Base-by-base conservation (phyloP, 2,329 filamentous ascomycete species). In the Claviceps sp. region DNA sequence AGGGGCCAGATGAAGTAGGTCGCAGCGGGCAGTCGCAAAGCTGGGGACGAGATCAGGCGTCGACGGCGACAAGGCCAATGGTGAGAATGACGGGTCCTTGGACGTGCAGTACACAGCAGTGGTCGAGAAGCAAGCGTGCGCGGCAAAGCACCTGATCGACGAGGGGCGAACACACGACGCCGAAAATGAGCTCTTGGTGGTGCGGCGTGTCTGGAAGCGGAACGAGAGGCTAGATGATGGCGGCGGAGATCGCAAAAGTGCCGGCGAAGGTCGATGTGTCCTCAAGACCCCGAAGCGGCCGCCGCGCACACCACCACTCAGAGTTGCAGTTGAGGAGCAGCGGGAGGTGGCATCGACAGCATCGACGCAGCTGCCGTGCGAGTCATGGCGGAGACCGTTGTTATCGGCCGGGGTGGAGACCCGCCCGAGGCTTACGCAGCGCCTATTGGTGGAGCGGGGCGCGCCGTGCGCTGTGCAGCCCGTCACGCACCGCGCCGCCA, bases 1-100 rank as follows among this genome's bases (percentile, higher is more conserved):
- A 45, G 58, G 57, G 13, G 53, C 51, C 51, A 59, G 55, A 38
- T 57, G 55, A 44, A 60, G 55, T n/a, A 59, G 40, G 44, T 54
- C 48, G 51, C 38, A 53, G 38, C 50, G 51, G 18, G 50, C 47
- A 40, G 49, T 30, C 2, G 51, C 47, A 46, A 30, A 49, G 11
- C 18, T n/a, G 26, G 14, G 11, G 16, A 47, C 50, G 40, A 41
- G 46, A 44, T 56, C 37, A 52, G 49, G 54, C 48, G 50, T 53
- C 26, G 52, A 55, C 20, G 42, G 47, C 18, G 50, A 26, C 16
- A 37, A 52, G 22, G 42, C 44, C 8, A 37, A 30, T n/a, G 34
- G 38, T 22, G n/a, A 45, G 41, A 48, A 34, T 13, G 43, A 45
- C 45, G 13, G 18, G 45, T n/a, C 6, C 26, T 37, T 34, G 8